Percentiles rank a stretch among this genome's conserved stretches.
Conservation (phyloP, 768 basidiomycete genomes). For the Cyclocybe aegerita region DNA sequence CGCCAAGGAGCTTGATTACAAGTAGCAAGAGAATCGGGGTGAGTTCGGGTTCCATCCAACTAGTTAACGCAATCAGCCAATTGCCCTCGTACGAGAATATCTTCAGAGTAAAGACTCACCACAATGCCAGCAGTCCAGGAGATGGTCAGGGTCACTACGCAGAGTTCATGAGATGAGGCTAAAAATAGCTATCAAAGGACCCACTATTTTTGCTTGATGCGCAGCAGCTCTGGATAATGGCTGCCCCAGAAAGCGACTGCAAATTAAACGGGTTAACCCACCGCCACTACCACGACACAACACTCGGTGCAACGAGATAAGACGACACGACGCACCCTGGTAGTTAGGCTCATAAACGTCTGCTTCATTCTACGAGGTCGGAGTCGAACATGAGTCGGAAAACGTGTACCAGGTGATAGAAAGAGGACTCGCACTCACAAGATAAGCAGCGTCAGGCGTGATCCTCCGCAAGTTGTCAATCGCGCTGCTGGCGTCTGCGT, state of each 20-base stretch:
- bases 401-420: background rate
- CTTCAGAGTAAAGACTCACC: constrained; percentile 24
- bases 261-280: background rate
- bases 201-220: constrained; percentile 48
- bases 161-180: background rate
- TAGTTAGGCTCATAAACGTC: constrained; percentile 48
- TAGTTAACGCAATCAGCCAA: constrained; percentile 9
- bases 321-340: constrained; percentile 31
- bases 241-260: constrained; percentile 44
- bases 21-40: constrained; percentile 31
- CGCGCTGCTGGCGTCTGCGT: constrained; percentile 31
- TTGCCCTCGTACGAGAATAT: background rate
- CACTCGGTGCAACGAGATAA: background rate
- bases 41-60: constrained; percentile 36
- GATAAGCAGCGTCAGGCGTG: constrained; percentile 45
- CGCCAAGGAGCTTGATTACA: constrained; percentile 11
- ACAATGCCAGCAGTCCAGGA: constrained; percentile 53
- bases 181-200: constrained; percentile 12
- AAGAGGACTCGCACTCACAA: constrained; percentile 26
- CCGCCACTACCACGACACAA: background rate
- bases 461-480: constrained; percentile 40
- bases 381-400: background rate
- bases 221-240: constrained; percentile 37
- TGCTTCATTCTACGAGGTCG: constrained; percentile 52
- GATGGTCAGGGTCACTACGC: constrained; percentile 43